Conservation (phyloP, 2,329 filamentous ascomycete genomes). For the Botrytis fabae region DNA sequence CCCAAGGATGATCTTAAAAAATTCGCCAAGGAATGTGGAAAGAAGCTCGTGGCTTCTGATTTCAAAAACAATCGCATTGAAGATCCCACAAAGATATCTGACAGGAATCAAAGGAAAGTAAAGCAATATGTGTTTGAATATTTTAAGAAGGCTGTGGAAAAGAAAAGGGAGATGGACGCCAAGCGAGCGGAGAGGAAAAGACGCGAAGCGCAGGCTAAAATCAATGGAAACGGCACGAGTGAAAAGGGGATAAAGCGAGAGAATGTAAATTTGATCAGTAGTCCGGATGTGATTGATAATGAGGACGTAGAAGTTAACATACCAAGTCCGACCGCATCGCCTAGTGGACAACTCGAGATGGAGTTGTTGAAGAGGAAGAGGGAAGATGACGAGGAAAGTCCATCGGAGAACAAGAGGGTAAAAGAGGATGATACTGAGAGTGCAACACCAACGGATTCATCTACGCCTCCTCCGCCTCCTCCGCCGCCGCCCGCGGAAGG, state of each 20-base stretch:
- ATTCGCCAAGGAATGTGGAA: conserved; percentile 68
- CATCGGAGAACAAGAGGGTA: conserved; percentile 36
- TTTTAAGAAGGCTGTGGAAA: conserved; percentile 80
- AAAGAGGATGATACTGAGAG: conserved; percentile 32
- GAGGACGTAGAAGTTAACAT: conserved; percentile 26
- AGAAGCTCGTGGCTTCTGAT: conserved; percentile 88
- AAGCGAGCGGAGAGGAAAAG: conserved; percentile 53
- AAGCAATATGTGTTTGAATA: conserved; percentile 83
- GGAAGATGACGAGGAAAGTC: conserved; percentile 40
- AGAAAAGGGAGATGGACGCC: conserved; percentile 69
- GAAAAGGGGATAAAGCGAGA: neutral
- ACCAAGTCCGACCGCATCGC: conserved; percentile 18
- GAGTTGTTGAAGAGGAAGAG: conserved; percentile 64
- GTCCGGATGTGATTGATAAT: conserved; percentile 39
- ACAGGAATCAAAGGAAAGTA: conserved; percentile 78
- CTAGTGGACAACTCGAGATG: conserved; percentile 18
- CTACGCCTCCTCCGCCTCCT: conserved; percentile 36
- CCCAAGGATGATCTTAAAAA: conserved; percentile 74
- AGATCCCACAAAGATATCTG: conserved; percentile 73
- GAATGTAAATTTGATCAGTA: neutral
- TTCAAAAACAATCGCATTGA: conserved; percentile 86
- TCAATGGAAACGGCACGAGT: conserved; percentile 30
- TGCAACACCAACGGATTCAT: neutral
- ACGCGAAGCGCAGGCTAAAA: neutral
- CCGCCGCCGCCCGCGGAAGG: conserved; percentile 34